Evolutionary conservation across 2,329 filamentous ascomycete genomes (phyloP), one percentile per base, ranked within the genome.

Genomic region (Phyllosticta citriasiana): DNA sequence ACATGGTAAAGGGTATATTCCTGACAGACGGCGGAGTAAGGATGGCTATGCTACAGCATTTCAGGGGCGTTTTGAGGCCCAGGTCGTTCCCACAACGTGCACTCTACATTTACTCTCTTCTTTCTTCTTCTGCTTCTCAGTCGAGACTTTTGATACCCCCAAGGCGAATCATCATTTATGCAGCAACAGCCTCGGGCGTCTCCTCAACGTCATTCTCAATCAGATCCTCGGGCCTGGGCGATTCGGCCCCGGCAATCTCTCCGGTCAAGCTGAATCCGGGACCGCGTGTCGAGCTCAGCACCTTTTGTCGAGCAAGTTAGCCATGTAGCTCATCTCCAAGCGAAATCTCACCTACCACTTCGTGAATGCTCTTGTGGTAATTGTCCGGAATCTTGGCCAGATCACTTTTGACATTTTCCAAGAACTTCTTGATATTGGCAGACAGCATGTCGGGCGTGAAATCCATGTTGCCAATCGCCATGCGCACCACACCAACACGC

Each of bases 191-290:
- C 76, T 78, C 24, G 10, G 65, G 24, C 70, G 69, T 4, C 70
- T 70, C n/a, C 69, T 70, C 16, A 9, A 10, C 33, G 10, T 40
- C 33, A 12, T 10, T 40, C 10, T 40, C 33, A 40, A 67, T 66
- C 33, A 75, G 60, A 7, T 77, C 75, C 65, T 72, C 76, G 16
- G 73, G 67, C n/a, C 70, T 63, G 16, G 56, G 47, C 27, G 62
- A 75, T 52, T 74, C 66, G 4, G 70, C 55, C 12, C 86, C 80
- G 68, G 77, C 84, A 73, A 94, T 88, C 60, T 88, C 84, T 62
- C 92, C 93, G 71, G 84, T 96, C 72, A 99, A 77, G 72, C 87
- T 91, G 78, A 99, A 85, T 0, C 91, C 93, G 1, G 94, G 92
- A 1, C 88, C 86, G 70, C 94, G 82, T 6, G 93, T 96, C 12